Evolutionary conservation across 2,329 filamentous ascomycete species (phyloP).

Genomic region (Sclerotinia trifoliorum): DNA sequence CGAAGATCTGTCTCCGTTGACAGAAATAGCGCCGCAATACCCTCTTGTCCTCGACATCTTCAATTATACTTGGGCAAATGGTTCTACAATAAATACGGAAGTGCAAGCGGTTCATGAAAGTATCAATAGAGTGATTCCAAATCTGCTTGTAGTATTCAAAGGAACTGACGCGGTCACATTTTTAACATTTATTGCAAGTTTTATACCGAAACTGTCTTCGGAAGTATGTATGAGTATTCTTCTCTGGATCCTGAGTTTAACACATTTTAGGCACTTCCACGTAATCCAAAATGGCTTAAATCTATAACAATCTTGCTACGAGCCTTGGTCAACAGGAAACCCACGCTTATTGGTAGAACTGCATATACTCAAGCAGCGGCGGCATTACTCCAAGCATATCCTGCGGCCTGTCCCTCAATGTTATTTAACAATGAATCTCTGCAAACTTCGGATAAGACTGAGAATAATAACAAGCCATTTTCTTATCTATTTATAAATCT

Average conservation of each 20-base stretch:
- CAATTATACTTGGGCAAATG: constrained; percentile 56
- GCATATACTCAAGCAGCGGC: constrained; percentile 61
- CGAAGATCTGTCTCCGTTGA: constrained; percentile 54
- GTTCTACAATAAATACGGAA: constrained; percentile 40
- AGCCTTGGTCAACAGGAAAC: constrained; percentile 53
- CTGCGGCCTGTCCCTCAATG: constrained; percentile 45
- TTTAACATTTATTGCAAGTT: constrained; percentile 54
- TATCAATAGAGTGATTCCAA: constrained; percentile 50
- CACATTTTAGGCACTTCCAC: constrained; percentile 47
- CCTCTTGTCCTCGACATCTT: constrained; percentile 56
- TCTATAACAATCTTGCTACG: constrained; percentile 50
- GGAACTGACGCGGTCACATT: constrained; percentile 61
- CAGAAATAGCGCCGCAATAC: constrained; percentile 56
- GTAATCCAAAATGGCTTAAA: constrained; percentile 54
- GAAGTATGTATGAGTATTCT: constrained; percentile 43
- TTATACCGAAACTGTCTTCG: constrained; percentile 51
- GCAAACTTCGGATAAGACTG: constrained; percentile 25
- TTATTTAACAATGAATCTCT: constrained; percentile 51
- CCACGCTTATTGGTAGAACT: constrained; percentile 53
- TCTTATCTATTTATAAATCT: constrained; percentile 63
- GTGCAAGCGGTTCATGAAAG: constrained; percentile 42
- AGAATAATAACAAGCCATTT: constrained; percentile 51
- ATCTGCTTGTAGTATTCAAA: constrained; percentile 53
- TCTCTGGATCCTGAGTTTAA: constrained; percentile 16
- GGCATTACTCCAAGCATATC: constrained; percentile 56